Evolutionary conservation across 257 asterid genomes (phyloP).

Genomic region (Primulina tabacum): DNA sequence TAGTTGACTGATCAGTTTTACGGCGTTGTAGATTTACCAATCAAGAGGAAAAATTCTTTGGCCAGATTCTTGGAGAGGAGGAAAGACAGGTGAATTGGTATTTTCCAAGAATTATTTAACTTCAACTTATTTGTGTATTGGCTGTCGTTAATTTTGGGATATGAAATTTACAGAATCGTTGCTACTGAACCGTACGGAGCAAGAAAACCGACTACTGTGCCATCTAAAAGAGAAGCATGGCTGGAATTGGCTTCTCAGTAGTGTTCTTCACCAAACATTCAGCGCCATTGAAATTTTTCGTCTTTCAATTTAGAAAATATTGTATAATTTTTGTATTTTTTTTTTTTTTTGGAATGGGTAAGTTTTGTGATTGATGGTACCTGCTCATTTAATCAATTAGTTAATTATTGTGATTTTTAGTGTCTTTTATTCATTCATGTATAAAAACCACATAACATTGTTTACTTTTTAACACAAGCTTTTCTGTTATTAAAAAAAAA

Average conservation of each 20-base stretch:
- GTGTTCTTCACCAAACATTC: background rate
- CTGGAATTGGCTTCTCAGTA: background rate
- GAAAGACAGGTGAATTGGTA: slow-evolving; percentile 39
- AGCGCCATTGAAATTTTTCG: background rate
- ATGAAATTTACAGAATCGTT: background rate
- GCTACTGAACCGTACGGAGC: background rate
- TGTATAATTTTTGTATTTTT: no score
- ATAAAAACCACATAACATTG: no score
- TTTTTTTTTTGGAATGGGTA: background rate
- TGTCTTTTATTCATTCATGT: no score
- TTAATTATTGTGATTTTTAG: no score
- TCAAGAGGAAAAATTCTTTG: slow-evolving; percentile 57
- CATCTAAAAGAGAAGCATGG: background rate
- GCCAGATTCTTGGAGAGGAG: slow-evolving; percentile 66
- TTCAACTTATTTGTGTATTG: no score
- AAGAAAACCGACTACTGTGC: background rate
- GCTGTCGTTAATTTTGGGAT: no score
- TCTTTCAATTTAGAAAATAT: background rate
- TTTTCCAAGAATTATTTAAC: no score
- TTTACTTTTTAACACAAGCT: no score
- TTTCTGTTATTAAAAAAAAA: no score
- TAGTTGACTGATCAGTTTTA: background rate
- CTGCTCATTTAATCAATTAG: background rate
- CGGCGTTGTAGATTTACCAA: slow-evolving; percentile 44
- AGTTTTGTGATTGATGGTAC: background rate